Evolutionary conservation across 1,284 basidiomycete species (phyloP), one percentile per base, ranked within the genome.

Genomic region (Coniferiporia sulphurascens): DNA sequence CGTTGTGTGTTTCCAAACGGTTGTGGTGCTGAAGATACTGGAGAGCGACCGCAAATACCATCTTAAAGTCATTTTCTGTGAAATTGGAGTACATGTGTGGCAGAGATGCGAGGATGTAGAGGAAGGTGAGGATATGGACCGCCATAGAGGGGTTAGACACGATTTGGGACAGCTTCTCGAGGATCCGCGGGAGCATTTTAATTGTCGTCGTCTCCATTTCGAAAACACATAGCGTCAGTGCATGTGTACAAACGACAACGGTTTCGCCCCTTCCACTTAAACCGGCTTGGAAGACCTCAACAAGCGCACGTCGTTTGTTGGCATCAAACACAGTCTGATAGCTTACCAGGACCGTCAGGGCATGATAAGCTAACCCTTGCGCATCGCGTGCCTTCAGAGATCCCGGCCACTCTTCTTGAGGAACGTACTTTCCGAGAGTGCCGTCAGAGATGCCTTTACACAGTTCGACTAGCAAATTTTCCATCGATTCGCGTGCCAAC

Each of bases 1-100:
- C 78, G 3, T 82, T 80, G 4, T 81, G 77, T 57, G 81, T 72
- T 65, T 86, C 77, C 66, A 83, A 76, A 69, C 87, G 80, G 64
- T 92, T 94, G 70, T 98, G 94, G 66, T 95, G 86, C 65, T 95
- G 90, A 60, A 99, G 87, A 73, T 98, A 99, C 71, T 95, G 91
- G 61, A 98, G 76, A 7, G 95, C 94, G 22, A 99, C 93, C 9
- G 91, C 93, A 68, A 99, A 98, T 0, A 99, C 91, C 76, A 92
- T 88, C 70, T 91, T 93, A 76, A 90, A 99, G 70, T 99, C 92
- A 51, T 80, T 82, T 65, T 96, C 93, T 6, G 92, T 96, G 65
- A 99, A 93, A 73, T 98, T 99, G 61, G 87, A 86, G 71, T 95
- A 93, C 13, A 98, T 78, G 1, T 81, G 73, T 0, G 85, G 87